Evolutionary conservation across 2,329 filamentous ascomycete genomes (phyloP).

Genomic region (Cladobotryum mycophilum): DNA sequence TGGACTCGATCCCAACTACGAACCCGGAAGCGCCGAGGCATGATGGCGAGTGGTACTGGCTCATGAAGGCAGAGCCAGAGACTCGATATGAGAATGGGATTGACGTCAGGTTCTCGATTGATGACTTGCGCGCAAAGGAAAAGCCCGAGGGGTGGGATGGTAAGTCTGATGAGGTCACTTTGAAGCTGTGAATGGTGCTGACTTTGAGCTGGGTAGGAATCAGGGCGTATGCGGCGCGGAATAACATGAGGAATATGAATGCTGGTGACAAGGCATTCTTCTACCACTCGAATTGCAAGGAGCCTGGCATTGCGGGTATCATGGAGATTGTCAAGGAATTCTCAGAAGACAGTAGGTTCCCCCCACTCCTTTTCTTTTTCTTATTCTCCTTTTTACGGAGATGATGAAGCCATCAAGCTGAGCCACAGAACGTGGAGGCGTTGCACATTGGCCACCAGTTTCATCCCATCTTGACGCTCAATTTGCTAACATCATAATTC

Average conservation of each 20-base stretch:
- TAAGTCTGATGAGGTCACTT: constrained; percentile 29
- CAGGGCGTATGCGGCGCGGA: constrained; percentile 60
- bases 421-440: too few relatives aligned
- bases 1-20: constrained; percentile 28
- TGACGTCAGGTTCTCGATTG: constrained; percentile 91
- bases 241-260: constrained; percentile 88
- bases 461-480: too few relatives aligned
- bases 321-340: constrained; percentile 88
- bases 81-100: constrained; percentile 78
- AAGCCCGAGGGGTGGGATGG: constrained; percentile 89
- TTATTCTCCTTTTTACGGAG: not conserved
- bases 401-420: too few relatives aligned
- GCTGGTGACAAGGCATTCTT: constrained; percentile 91
- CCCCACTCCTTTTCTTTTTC: not conserved
- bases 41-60: constrained; percentile 56
- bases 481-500: not conserved
- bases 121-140: constrained; percentile 68
- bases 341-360: constrained; percentile 62
- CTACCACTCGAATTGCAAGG: constrained; percentile 91
- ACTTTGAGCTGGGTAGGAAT: constrained; percentile 31
- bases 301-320: constrained; percentile 77
- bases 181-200: not conserved
- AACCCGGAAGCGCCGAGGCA: constrained; percentile 35
- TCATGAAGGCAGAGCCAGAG: constrained; percentile 85
- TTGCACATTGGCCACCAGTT: too few relatives aligned